Conservation (phyloP, 2,329 filamentous ascomycete genomes). For the Apiospora saccharicola region DNA sequence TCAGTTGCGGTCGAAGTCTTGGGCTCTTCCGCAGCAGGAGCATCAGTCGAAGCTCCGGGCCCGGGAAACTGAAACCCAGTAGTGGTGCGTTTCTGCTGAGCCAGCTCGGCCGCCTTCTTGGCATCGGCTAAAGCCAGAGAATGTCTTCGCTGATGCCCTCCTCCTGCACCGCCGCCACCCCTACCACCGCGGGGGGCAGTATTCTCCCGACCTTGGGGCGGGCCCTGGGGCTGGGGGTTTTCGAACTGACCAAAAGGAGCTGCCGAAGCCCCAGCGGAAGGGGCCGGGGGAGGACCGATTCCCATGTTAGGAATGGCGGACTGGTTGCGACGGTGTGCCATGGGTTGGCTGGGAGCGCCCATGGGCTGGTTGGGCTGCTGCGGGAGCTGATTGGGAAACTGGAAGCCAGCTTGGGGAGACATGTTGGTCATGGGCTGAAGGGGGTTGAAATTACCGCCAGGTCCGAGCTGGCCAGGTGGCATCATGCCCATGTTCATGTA, state of each 20-base stretch:
- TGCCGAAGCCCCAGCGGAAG: slow-evolving; percentile 88
- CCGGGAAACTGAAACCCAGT: slow-evolving; percentile 94
- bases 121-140: slow-evolving; percentile 94
- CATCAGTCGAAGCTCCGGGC: slow-evolving; percentile 69
- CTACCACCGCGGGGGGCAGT: slow-evolving; percentile 73
- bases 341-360: slow-evolving; percentile 78
- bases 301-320: slow-evolving; percentile 93
- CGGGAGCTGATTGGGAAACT: slow-evolving; percentile 82
- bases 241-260: slow-evolving; percentile 82
- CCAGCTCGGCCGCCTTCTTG: slow-evolving; percentile 95
- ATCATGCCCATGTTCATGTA: slow-evolving; percentile 98
- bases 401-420: slow-evolving; percentile 82
- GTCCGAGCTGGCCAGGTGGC: slow-evolving; percentile 81
- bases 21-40: slow-evolving; percentile 55
- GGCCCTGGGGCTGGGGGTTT: slow-evolving; percentile 56
- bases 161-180: slow-evolving; percentile 69
- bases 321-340: slow-evolving; percentile 95
- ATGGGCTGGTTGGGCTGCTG: slow-evolving; percentile 74
- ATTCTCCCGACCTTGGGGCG: slow-evolving; percentile 69
- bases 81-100: slow-evolving; percentile 94
- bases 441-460: slow-evolving; percentile 75
- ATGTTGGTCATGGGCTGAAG: slow-evolving; percentile 83
- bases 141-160: slow-evolving; percentile 91
- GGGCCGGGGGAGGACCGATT: slow-evolving; percentile 87
- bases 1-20: slow-evolving; percentile 47